These are phyloP conservation scores for Boletellus deceptivus DNA, from an alignment of 1,284 basidiomycete genomes.

Conservation along the genomic window DNA sequence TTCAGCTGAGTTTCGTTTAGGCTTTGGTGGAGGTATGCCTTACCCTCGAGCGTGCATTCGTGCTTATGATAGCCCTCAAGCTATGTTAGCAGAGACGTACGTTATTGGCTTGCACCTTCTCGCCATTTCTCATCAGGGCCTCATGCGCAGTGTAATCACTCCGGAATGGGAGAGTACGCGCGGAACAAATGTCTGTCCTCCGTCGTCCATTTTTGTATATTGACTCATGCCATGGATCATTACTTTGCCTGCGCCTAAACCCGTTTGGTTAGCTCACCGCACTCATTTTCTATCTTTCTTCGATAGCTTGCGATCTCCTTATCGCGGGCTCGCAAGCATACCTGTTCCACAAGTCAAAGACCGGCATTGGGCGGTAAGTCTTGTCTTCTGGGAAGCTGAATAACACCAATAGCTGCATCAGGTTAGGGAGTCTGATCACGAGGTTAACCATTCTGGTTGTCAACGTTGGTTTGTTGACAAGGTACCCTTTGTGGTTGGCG, in stretches of 20 bases:
- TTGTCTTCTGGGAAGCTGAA: background rate
- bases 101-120: background rate
- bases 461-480: slow-evolving; percentile 32
- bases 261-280: slow-evolving; percentile 24
- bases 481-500: slow-evolving; percentile 15
- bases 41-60: background rate
- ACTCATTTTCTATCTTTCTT: slow-evolving; percentile 31
- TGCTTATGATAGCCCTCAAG: slow-evolving; percentile 12
- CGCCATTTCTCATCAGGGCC: background rate
- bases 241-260: background rate
- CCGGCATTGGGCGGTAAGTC: slow-evolving; percentile 31
- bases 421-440: slow-evolving; percentile 31
- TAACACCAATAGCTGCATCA: slow-evolving; percentile 5
- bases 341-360: slow-evolving; percentile 33
- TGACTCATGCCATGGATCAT: background rate
- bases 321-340: slow-evolving; percentile 34
- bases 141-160: slow-evolving; percentile 17
- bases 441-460: slow-evolving; percentile 30
- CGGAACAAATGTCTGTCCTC: slow-evolving; percentile 26
- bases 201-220: background rate
- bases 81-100: slow-evolving; percentile 30
- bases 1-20: slow-evolving; percentile 6
- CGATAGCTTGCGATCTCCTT: slow-evolving; percentile 31
- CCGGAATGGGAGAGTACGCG: slow-evolving; percentile 29
- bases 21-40: slow-evolving; percentile 27